Evolutionary conservation across 2,329 filamentous ascomycete genomes (phyloP).

Genomic region (Seiridium unicorne): DNA sequence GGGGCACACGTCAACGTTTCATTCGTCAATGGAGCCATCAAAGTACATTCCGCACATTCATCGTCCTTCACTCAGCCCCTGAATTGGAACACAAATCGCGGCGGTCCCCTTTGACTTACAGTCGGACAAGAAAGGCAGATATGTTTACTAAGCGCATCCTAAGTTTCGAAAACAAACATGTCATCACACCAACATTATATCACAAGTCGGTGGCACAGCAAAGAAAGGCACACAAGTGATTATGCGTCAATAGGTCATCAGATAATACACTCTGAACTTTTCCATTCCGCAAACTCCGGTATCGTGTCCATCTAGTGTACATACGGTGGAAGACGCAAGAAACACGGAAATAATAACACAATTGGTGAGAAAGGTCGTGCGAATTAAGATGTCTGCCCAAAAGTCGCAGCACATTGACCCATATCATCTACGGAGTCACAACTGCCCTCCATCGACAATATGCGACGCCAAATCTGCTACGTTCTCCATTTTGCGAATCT

Average conservation of each 20-base stretch:
- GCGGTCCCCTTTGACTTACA: no score
- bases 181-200: no score
- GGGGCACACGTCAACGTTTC: background rate
- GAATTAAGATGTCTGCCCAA: constrained; percentile 28
- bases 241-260: background rate
- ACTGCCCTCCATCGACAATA: constrained; percentile 19
- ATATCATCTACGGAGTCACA: constrained; percentile 18
- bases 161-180: no score
- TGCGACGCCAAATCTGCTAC: constrained; percentile 24
- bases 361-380: constrained; percentile 27
- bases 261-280: constrained; percentile 18
- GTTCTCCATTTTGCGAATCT: constrained; percentile 24
- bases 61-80: no score
- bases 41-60: background rate
- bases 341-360: constrained; percentile 18
- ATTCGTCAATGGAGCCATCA: background rate
- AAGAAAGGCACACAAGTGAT: no score
- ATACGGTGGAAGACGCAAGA: constrained; percentile 16
- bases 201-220: no score
- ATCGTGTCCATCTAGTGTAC: constrained; percentile 29
- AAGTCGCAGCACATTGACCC: constrained; percentile 20
- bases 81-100: no score
- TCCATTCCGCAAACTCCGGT: constrained; percentile 26
- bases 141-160: no score
- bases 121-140: no score